Evolutionary conservation across 177 flowering plant genomes (phyloP), one percentile per base, ranked within the genome.

Genomic region (Tripterygium wilfordii): DNA sequence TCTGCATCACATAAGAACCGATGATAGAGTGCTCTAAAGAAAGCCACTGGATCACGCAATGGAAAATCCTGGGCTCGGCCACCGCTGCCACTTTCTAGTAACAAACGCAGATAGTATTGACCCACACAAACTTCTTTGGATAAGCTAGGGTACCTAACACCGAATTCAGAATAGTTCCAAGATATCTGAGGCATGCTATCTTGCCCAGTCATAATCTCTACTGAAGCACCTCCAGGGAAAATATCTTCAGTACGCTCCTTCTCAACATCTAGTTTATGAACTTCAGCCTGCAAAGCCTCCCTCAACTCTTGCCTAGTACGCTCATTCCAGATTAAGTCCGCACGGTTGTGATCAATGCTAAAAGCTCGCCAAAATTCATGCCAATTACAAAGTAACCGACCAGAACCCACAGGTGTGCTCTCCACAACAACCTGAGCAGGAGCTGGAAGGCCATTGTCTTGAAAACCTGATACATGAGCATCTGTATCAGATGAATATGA

Each of bases 101-200:
- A 77, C 72, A 89, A 64, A 2, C 99, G 79, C 40, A 89, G 69
- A 71, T 92, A 92, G 70, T 92, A 92, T 58, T 92, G 99, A 53
- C 99, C 97, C 18, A 92, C 97, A 71, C 99, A 92, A 55, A 92
- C 99, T 84, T 92, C 99, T 64, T 89, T 92, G 47, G 84, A 78
- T 53, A 92, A 74, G 63, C 96, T 86, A 36, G 87, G 69, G 49
- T 92, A 92, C 27, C 88, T 48, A 56, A 89, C 97, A 33, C 70
- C 74, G 62, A 86, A 89, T 57, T 92, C 96, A 8, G 86, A 66
- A 57, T 86, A 89, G 64, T 89, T 89, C 96, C 99, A 92, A 14
- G 97, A 92, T 51, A 89, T 79, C 56, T 77, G 87, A 61, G 94
- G 78, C 24, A 68, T 57, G 56, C 65, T 63, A 32, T 82, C 96